Base-by-base conservation (phyloP, 306 rosid genomes). In the Cucurbita maxima region DNA sequence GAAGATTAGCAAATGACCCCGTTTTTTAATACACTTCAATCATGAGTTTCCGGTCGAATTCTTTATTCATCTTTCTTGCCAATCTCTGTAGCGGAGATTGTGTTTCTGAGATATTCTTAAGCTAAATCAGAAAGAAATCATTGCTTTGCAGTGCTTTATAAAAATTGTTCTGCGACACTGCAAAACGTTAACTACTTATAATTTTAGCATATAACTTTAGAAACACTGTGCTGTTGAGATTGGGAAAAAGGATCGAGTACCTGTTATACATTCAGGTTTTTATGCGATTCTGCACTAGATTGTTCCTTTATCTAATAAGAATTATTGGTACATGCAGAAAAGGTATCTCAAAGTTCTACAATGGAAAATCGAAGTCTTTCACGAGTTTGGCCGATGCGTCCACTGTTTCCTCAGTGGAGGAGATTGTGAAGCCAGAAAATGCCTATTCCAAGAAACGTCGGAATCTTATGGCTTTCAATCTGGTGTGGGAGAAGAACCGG, bases 341-440 rank as follows among this genome's bases (percentile, higher is more conserved):
- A 85, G 87, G 98, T 30, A 90, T 90, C 58, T 94, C 98, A 7
- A 82, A 82, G 12, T 91, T 87, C 77, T 94, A 90, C 34, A 82
- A 53, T 77, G 96, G 93, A 8, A 90, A 89, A 76, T 90, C 98
- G 0, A 94, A 87, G 73, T 94, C 98, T 45, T 94, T 79, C 82
- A 84, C 96, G 0, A 87, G 85, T 77, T 79, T 94, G 37, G 84
- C 75, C 19, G 97, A 85, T 51, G 96, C 90, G 7, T 69, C 85
- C 5, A 19, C 82, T 22, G 53, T 82, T 11, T 75, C 86, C 45
- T 82, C 87, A 0, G 58, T 85, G 18, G 84, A 86, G 68, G 97
- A 86, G 72, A 84, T 90, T 41, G 88, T 78, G 10, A 94, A 94
- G 71, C 92, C 92, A n/a, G 98, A 90, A 44, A 91, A 90, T 73